Evolutionary conservation across 495 filamentous ascomycete species (phyloP), one percentile per base, ranked within the genome.

Genomic region (Talaromyces wortmannii): DNA sequence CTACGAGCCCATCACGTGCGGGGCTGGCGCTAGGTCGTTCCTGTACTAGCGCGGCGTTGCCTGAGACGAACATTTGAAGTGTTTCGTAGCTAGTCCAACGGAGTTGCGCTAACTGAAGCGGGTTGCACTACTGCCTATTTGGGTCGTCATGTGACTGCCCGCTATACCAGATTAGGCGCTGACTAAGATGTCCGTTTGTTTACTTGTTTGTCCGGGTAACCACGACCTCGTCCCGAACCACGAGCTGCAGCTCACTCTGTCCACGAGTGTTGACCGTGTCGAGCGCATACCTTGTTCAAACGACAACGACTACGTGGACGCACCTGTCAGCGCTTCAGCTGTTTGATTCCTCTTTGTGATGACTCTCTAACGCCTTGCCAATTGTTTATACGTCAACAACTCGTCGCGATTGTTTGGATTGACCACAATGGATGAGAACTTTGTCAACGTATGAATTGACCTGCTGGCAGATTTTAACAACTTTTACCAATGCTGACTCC

Each of bases 371-470:
- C 16, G 30, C 30, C 18, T 13, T 45, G 36, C 16, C 52, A 18
- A 47, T 30, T 30, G 45, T 30, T 30, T 17, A 23, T 23, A 48
- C 45, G 45, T 30, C 8, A 48, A 6, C 45, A 18, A 48, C 45
- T 16, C 8, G n/a, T 15, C 45, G 8, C 36, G 13, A 40, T 13
- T 40, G 15, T 48, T 16, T 17, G 10, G 23, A 2, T 48, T 15
- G 8, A 30, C 45, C 15, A 30, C 15, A 30, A 55, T 55, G 53
- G 53, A 55, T 50, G 53, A 55, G 32, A 55, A 55, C 17, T 40
- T 23, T 7, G 31, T 55, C 36, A 49, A 45, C 23, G 52, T 53
- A 46, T 23, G 52, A 17, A 15, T 2, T 33, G 13, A 15, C 13
- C 36, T 23, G 36, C 13, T 52, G 32, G 33, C 17, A 18, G 12